Conservation (phyloP, 2,329 filamentous ascomycete genomes). For the Knufia petricola region DNA sequence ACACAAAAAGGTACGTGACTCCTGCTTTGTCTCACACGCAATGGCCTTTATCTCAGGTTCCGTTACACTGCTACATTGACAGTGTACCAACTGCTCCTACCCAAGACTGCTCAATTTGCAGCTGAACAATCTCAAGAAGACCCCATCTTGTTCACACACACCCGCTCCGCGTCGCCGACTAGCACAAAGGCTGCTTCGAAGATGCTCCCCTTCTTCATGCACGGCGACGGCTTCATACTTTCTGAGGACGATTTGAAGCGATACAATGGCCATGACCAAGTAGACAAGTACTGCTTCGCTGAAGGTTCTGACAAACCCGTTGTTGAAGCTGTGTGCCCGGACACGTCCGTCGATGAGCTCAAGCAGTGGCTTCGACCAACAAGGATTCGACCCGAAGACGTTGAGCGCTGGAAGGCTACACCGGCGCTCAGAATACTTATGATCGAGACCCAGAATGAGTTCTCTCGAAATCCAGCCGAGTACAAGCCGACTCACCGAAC, state of each 20-base stretch:
- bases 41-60: neutral
- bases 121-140: neutral
- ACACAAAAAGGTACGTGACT: neutral
- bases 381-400: constrained; percentile 5
- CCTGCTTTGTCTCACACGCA: neutral
- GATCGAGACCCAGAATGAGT: constrained; percentile 18
- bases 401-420: constrained; percentile 9
- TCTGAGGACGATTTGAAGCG: constrained; percentile 12
- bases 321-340: neutral
- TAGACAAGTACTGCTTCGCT: constrained; percentile 13
- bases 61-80: neutral
- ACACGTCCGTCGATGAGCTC: neutral
- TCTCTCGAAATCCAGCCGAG: constrained; percentile 9
- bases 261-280: constrained; percentile 16
- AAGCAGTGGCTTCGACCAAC: constrained; percentile 9
- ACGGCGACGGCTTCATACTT: constrained; percentile 15
- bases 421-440: constrained; percentile 15
- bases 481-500: constrained; percentile 6
- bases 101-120: neutral
- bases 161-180: neutral
- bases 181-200: neutral
- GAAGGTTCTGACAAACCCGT: constrained; percentile 2
- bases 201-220: constrained; percentile 5
- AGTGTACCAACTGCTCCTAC: neutral
- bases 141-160: neutral